Conservation (phyloP, 768 basidiomycete species). For the Lactarius tabidus region DNA sequence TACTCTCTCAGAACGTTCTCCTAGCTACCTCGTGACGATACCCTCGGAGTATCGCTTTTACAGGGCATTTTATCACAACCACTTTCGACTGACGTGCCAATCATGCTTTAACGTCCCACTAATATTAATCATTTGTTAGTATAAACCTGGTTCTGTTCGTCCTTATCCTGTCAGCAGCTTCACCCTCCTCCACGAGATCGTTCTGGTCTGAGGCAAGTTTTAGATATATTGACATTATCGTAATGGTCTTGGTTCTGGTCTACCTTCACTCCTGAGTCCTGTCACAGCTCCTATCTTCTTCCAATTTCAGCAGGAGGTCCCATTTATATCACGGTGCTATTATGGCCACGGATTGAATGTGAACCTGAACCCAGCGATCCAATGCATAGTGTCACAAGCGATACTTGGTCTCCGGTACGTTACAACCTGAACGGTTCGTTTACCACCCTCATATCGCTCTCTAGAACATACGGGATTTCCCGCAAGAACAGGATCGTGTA, state of each 20-base stretch:
- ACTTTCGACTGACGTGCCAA: not conserved
- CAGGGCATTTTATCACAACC: slow-evolving; percentile 2
- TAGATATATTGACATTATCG: slow-evolving; percentile 44
- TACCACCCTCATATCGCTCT: not conserved
- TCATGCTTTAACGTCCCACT: not conserved
- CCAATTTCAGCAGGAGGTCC: slow-evolving; percentile 61
- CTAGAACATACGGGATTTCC: slow-evolving; percentile 55
- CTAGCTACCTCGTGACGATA: slow-evolving; percentile 16
- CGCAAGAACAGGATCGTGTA: slow-evolving; percentile 42
- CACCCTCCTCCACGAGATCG: not conserved
- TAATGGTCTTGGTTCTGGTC: slow-evolving; percentile 51
- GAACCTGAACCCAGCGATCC: slow-evolving; percentile 42
- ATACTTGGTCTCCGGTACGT: slow-evolving; percentile 57
- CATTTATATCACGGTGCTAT: slow-evolving; percentile 1
- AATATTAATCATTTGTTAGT: not conserved
- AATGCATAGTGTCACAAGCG: slow-evolving; percentile 59
- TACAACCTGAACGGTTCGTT: not conserved
- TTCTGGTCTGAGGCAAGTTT: not conserved
- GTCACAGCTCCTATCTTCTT: slow-evolving; percentile 47
- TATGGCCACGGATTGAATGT: slow-evolving; percentile 4
- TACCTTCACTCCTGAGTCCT: slow-evolving; percentile 44
- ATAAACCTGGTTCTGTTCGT: slow-evolving; percentile 9
- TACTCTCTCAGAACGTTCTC: not conserved
- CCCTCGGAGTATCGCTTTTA: slow-evolving; percentile 21
- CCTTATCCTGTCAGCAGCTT: slow-evolving; percentile 12